Evolutionary conservation across 176 grass and related monocot genomes (phyloP).

Genomic region (Saccharum spontaneum): DNA sequence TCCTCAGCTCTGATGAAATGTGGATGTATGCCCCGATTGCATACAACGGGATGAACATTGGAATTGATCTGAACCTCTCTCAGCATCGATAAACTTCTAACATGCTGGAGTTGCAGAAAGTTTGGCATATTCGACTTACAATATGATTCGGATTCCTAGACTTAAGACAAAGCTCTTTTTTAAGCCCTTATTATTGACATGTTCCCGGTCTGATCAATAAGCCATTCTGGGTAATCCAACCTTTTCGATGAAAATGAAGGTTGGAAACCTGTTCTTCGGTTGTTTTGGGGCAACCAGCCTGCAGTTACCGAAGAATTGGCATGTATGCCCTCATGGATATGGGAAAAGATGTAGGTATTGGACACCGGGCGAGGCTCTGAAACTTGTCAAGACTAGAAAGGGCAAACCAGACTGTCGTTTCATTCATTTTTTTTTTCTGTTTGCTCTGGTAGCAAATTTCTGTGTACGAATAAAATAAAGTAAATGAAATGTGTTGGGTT

Average conservation of each 20-base stretch:
- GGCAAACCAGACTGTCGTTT: background rate
- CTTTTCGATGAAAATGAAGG: slow-evolving; percentile 22
- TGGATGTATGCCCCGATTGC: slow-evolving; percentile 94
- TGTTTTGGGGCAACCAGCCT: slow-evolving; percentile 11
- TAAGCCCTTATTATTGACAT: slow-evolving; percentile 20
- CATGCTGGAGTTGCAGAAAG: background rate
- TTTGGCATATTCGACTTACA: background rate
- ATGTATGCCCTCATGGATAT: slow-evolving; percentile 19
- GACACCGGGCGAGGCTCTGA: slow-evolving; percentile 17
- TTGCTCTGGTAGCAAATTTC: slow-evolving; percentile 36
- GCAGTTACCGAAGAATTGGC: slow-evolving; percentile 13
- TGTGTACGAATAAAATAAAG: background rate
- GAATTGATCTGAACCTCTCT: slow-evolving; percentile 63
- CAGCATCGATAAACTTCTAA: slow-evolving; percentile 22
- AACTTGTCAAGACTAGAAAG: slow-evolving; percentile 40
- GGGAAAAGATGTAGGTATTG: background rate
- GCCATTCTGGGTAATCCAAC: background rate
- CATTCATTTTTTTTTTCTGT: background rate
- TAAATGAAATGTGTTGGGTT: background rate
- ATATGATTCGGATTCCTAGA: background rate
- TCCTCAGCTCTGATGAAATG: slow-evolving; percentile 76
- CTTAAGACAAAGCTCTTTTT: background rate
- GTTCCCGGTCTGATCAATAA: slow-evolving; percentile 33
- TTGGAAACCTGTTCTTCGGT: slow-evolving; percentile 8
- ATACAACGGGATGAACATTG: slow-evolving; percentile 83